Conservation (phyloP, 225 moss, liverwort and hornwort genomes). For the Ulota crispa region DNA sequence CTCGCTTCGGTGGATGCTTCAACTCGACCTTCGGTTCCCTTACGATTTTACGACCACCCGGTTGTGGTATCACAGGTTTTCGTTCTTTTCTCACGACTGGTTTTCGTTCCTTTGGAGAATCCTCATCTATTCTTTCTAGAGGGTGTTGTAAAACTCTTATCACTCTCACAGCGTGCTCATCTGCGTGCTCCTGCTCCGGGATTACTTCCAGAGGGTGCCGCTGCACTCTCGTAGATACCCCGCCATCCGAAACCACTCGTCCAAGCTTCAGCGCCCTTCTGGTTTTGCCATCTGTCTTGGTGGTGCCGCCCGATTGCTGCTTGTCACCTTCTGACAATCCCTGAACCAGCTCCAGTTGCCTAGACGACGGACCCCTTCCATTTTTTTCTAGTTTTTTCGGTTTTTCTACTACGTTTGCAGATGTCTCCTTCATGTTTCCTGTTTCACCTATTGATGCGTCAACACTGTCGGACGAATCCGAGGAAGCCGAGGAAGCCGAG, state of each 20-base stretch:
- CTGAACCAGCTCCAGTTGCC: background rate
- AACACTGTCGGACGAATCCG: constrained; percentile 19
- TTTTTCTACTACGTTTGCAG: background rate
- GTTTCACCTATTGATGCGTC: background rate
- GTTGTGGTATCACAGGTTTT: constrained; percentile 2
- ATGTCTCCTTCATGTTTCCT: background rate
- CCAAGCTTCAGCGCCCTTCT: constrained; percentile 23
- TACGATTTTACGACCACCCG: constrained; percentile 16
- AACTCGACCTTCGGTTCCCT: constrained; percentile 22
- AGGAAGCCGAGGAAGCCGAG: constrained; percentile 25
- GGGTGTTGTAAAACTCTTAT: constrained; percentile 31
- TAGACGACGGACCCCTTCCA: background rate
- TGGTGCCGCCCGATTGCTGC: background rate
- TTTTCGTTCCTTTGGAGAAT: too few species aligned
- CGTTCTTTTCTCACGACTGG: constrained; percentile 18
- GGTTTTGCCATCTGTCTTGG: constrained; percentile 8
- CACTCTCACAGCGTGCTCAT: background rate
- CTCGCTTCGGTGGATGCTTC: constrained; percentile 34
- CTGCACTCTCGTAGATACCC: constrained; percentile 34
- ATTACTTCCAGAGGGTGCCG: constrained; percentile 43
- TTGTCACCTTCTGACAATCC: constrained; percentile 15
- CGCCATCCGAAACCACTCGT: constrained; percentile 30
- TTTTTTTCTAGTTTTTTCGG: background rate
- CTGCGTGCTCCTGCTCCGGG: constrained; percentile 41
- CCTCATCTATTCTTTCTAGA: constrained; percentile 38